Base-by-base conservation (phyloP, 441 rosid genomes). In the Macaranga tanarius region DNA sequence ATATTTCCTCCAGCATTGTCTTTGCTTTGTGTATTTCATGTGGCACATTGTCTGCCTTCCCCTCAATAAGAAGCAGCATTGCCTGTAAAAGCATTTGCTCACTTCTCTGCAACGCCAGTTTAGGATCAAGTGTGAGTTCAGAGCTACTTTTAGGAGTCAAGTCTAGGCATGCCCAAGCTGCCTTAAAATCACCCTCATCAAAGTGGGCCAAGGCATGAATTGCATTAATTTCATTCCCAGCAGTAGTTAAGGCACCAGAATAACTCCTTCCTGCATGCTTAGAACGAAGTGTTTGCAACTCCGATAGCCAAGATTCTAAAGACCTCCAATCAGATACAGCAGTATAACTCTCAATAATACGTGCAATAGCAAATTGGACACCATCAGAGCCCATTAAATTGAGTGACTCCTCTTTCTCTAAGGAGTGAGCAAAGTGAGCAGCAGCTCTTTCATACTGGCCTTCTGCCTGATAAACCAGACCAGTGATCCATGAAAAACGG, bases 21-120 rank as follows among this genome's bases (percentile, higher is more conserved):
- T 90, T 86, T 28, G 97, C 88, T 89, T 89, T 95, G 73, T 86
- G 90, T 69, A 92, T 78, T 77, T 90, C 92, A 78, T 75, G 79
- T 31, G 89, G 84, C 77, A 90, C 91, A 78, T 83, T 86, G 63
- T 91, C 92, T 59, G 66, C 67, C 79, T 89, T 91, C 75, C 99
- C 99, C 78, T 89, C 94, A 66, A 69, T 76, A 63, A 79, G 84
- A 76, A 83, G 87, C 81, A 95, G 90, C 92, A 95, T 79, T 82
- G 97, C 96, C 84, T 91, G 97, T 77, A 95, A 86, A 84, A 95
- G 93, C 99, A 91, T 93, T 86, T 91, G 98, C 76, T 95, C 99
- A 79, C 99, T 91, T 88, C 99, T 90, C 83, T 86, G 96, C 87
- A 93, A 78, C 52, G 98, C 96, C 73, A 93, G 76, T 82, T 85